A percentile compares a stretch with the other conserved stretches of the same genome.
phyloP scores from a whole-genome alignment of 352 stramenopile genomes.

The Pythium myriotylum region DNA sequence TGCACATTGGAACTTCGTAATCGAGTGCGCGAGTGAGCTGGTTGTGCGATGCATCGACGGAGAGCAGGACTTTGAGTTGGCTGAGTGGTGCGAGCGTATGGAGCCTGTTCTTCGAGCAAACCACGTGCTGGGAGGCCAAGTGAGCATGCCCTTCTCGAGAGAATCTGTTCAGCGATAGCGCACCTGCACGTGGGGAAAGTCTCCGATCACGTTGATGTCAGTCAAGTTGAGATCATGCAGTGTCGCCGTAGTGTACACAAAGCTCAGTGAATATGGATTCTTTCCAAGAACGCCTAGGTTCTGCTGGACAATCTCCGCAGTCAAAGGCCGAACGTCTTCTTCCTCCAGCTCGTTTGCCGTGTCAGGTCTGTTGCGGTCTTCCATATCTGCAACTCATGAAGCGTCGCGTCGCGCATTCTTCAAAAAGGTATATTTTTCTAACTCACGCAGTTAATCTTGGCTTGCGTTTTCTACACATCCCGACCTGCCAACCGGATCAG shows the following conservation, averaged over 20 bases:
- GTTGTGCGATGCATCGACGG: conserved; percentile 61
- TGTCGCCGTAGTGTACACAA: conserved; percentile 64
- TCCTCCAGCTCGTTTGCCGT: not conserved
- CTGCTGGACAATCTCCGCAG: conserved; percentile 35
- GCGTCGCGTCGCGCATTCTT: not conserved
- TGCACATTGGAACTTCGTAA: conserved; percentile 65
- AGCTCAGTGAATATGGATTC: conserved; percentile 64
- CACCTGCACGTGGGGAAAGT: conserved; percentile 69
- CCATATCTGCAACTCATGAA: not conserved
- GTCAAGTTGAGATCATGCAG: conserved; percentile 41
- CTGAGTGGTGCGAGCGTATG: conserved; percentile 44
- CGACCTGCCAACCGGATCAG: not conserved
- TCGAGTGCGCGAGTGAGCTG: conserved; percentile 61
- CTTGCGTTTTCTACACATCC: too few species aligned
- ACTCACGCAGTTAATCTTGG: not conserved
- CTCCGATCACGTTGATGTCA: conserved; percentile 43
- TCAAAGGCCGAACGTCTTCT: conserved; percentile 20
- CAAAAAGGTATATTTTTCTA: not conserved
- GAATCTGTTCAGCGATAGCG: not conserved
- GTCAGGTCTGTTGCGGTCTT: not conserved
- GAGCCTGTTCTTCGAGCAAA: conserved; percentile 57
- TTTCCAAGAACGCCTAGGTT: conserved; percentile 54
- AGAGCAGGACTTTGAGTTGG: conserved; percentile 55
- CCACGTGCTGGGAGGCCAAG: conserved; percentile 45
- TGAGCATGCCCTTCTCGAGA: not conserved